These are phyloP conservation scores for Gonium pectorale DNA, from an alignment of 139 green algal genomes.

Conservation along the genomic window DNA sequence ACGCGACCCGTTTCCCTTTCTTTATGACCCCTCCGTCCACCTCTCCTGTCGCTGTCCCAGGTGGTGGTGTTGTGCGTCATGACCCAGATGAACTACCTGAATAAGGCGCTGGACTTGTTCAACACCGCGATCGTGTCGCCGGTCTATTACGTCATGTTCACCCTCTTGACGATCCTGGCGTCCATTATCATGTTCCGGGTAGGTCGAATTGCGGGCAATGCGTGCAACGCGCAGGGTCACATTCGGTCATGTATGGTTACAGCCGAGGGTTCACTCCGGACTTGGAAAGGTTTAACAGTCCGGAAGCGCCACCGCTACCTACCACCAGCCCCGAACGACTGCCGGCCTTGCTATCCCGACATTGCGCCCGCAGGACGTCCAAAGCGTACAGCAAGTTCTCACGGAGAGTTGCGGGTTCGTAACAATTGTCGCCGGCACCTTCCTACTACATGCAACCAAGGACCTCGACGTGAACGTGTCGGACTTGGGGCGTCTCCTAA, in stretches of 20 bases:
- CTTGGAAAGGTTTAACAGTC: too few species aligned
- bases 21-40: too few species aligned
- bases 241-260: too few species aligned
- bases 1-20: too few species aligned
- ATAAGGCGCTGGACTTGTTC: slow-evolving; percentile 97
- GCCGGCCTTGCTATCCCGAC: too few species aligned
- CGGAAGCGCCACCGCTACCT: too few species aligned
- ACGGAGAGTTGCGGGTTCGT: slow-evolving; percentile 92
- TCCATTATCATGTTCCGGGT: slow-evolving; percentile 78
- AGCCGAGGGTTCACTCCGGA: too few species aligned
- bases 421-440: slow-evolving; percentile 94
- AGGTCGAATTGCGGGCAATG: too few species aligned
- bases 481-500: slow-evolving; percentile 30
- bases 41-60: too few species aligned
- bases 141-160: slow-evolving; percentile 99
- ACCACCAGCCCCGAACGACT: too few species aligned
- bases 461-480: slow-evolving; percentile 32
- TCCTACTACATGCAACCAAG: slow-evolving; percentile 93
- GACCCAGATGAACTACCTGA: slow-evolving; percentile 98
- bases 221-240: too few species aligned
- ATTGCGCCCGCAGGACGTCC: slow-evolving; percentile 66
- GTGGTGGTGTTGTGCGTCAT: slow-evolving; percentile 89
- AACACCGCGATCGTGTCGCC: slow-evolving; percentile 97
- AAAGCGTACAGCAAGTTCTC: slow-evolving; percentile 76
- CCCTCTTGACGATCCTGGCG: slow-evolving; percentile 87